Evolutionary conservation across 2,329 filamentous ascomycete species (phyloP).

Genomic region (Dendrostoma leiphaemia): DNA sequence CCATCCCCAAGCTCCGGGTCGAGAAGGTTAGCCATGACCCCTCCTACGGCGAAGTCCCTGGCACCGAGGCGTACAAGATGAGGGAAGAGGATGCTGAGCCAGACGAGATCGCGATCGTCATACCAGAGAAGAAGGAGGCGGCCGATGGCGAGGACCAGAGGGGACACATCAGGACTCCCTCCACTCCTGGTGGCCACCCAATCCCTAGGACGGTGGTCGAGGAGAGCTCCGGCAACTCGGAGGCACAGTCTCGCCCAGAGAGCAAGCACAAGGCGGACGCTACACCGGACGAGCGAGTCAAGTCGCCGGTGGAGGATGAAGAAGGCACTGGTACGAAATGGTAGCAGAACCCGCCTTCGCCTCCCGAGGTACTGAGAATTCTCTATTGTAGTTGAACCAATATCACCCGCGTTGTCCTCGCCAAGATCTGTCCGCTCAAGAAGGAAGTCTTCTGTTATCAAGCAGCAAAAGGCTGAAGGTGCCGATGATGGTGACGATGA

Average conservation of each 20-base stretch:
- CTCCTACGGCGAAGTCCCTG: conserved; percentile 61
- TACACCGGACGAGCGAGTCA: conserved; percentile 50
- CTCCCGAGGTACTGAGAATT: conserved; percentile 27
- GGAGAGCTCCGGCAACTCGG: conserved; percentile 45
- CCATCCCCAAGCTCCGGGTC: conserved; percentile 57
- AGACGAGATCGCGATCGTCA: conserved; percentile 56
- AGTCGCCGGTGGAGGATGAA: conserved; percentile 34
- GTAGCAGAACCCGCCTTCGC: conserved; percentile 27
- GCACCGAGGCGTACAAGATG: conserved; percentile 55
- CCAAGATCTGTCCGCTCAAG: conserved; percentile 29
- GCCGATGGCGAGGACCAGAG: conserved; percentile 24
- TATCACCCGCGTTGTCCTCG: conserved; percentile 32
- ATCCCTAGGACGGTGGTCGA: conserved; percentile 54
- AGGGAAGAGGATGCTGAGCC: conserved; percentile 57
- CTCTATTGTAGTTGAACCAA: conserved; percentile 35
- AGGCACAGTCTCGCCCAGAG: conserved; percentile 42
- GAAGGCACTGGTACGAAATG: conserved; percentile 34
- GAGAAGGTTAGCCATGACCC: conserved; percentile 58
- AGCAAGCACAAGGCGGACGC: conserved; percentile 50
- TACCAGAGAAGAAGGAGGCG: conserved; percentile 29
- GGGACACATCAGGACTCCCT: conserved; percentile 22
- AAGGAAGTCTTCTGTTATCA: conserved; percentile 29
- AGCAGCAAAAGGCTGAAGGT: conserved; percentile 21
- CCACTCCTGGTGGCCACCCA: conserved; percentile 35
- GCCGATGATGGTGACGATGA: conserved; percentile 31